Percentiles rank a stretch among this genome's conserved stretches.
Evolutionary conservation across 2,329 filamentous ascomycete genomes (phyloP).

Genomic region (Cordyceps cateniannulata): DNA sequence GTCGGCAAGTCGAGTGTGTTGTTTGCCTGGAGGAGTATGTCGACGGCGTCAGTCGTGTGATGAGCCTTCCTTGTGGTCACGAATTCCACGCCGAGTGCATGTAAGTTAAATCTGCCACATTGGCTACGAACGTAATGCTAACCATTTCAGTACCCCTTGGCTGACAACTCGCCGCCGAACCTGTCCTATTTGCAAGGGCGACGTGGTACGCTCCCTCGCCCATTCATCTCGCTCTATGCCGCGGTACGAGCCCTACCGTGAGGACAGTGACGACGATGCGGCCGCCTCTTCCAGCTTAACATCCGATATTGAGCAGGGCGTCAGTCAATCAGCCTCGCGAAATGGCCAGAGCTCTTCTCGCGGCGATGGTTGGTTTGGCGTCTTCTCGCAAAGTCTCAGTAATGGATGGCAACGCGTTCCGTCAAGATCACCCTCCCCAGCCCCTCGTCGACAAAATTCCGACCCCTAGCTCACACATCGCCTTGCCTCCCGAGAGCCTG

Average conservation of each 20-base stretch:
- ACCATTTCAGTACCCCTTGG: constrained; percentile 73
- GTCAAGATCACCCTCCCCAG: constrained; percentile 11
- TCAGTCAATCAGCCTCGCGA: constrained; percentile 18
- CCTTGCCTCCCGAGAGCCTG: background rate
- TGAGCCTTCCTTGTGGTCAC: constrained; percentile 95
- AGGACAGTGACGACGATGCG: constrained; percentile 42
- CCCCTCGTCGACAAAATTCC: background rate
- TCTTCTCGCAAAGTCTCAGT: constrained; percentile 1
- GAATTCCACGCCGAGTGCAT: constrained; percentile 99
- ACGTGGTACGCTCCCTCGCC: constrained; percentile 72
- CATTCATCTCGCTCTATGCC: constrained; percentile 45
- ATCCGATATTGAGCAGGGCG: constrained; percentile 39
- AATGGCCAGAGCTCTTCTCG: constrained; percentile 13
- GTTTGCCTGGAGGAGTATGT: constrained; percentile 96
- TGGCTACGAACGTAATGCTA: background rate
- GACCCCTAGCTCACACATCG: background rate
- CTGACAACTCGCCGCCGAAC: constrained; percentile 89
- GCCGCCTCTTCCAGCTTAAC: constrained; percentile 28
- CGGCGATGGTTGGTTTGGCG: constrained; percentile 6
- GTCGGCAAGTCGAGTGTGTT: constrained; percentile 76
- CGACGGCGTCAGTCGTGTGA: constrained; percentile 88
- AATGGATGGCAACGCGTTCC: constrained; percentile 3
- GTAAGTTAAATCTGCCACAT: constrained; percentile 51
- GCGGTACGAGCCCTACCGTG: constrained; percentile 49
- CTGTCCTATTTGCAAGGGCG: constrained; percentile 98